A percentile compares a stretch with the other conserved stretches of the same genome.
Conservation (phyloP, 805 yeast genomes). For the Wickerhamomyces canadensis region DNA sequence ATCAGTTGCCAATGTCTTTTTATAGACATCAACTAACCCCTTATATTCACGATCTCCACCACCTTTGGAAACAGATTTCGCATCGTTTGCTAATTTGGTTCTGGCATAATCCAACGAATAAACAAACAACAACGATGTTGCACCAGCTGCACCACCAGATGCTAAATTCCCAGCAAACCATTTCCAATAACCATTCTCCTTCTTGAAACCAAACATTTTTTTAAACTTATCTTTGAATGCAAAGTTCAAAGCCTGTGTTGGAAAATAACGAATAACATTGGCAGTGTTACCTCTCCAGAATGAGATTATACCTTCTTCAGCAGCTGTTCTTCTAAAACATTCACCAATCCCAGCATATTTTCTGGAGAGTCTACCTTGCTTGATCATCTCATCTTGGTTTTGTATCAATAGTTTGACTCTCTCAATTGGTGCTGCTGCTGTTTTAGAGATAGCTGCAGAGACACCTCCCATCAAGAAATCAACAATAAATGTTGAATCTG, state of each 20-base stretch:
- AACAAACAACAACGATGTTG: constrained; percentile 80
- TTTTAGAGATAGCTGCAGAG: constrained; percentile 95
- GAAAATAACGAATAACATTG: constrained; percentile 95
- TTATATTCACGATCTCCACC: constrained; percentile 92
- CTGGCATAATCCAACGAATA: constrained; percentile 95
- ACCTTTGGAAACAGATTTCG: constrained; percentile 62
- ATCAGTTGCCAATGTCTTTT: constrained; percentile 85
- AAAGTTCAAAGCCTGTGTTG: constrained; percentile 94
- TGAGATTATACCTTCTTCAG: constrained; percentile 80
- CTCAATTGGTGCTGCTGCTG: constrained; percentile 94
- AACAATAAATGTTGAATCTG: constrained; percentile 33
- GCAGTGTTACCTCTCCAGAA: constrained; percentile 99
- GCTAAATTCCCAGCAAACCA: constrained; percentile 96
- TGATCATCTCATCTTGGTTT: constrained; percentile 94
- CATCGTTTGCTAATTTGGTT: constrained; percentile 95
- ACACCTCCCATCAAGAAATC: constrained; percentile 95
- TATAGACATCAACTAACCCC: constrained; percentile 91
- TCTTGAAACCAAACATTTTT: constrained; percentile 89
- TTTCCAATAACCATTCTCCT: constrained; percentile 78
- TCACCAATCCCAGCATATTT: constrained; percentile 83
- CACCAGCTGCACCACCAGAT: constrained; percentile 97
- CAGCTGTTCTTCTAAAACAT: constrained; percentile 87
- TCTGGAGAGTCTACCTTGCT: constrained; percentile 84
- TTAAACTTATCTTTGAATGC: constrained; percentile 96
- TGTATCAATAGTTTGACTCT: constrained; percentile 91